Conservation (phyloP, 2,329 filamentous ascomycete species). For the Epichloe hybrida region DNA sequence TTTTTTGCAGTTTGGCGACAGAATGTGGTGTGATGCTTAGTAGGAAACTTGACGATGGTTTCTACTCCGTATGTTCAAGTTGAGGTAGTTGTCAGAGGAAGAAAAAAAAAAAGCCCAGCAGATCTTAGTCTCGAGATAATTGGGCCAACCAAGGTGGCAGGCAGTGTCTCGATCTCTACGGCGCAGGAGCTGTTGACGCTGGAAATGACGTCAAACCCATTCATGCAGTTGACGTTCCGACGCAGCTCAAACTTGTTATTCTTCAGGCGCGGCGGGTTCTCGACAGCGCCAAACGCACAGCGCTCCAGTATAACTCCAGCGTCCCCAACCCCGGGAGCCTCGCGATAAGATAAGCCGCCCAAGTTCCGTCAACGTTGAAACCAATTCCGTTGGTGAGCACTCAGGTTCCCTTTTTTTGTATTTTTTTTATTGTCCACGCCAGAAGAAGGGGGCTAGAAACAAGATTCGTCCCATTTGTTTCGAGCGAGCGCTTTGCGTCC, state of each 20-base stretch:
- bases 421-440: background rate
- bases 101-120: too few relatives aligned
- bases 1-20: background rate
- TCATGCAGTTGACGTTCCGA: background rate
- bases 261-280: too few relatives aligned
- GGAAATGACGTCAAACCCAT: background rate
- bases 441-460: background rate
- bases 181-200: background rate
- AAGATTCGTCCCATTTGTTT: background rate
- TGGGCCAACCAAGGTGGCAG: too few relatives aligned
- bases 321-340: background rate
- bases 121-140: too few relatives aligned
- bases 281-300: too few relatives aligned
- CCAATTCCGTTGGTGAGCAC: background rate
- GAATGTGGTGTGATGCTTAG: background rate
- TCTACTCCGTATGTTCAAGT: background rate
- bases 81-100: background rate
- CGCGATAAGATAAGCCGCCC: background rate
- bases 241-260: too few relatives aligned
- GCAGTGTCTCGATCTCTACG: too few relatives aligned
- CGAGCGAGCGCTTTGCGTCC: background rate
- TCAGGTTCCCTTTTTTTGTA: background rate
- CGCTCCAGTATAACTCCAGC: too few relatives aligned
- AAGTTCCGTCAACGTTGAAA: background rate
- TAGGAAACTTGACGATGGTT: too few relatives aligned